These are phyloP conservation scores for Neofusicoccum ribis DNA, from an alignment of 2,329 filamentous ascomycete species.

Conservation along the genomic window DNA sequence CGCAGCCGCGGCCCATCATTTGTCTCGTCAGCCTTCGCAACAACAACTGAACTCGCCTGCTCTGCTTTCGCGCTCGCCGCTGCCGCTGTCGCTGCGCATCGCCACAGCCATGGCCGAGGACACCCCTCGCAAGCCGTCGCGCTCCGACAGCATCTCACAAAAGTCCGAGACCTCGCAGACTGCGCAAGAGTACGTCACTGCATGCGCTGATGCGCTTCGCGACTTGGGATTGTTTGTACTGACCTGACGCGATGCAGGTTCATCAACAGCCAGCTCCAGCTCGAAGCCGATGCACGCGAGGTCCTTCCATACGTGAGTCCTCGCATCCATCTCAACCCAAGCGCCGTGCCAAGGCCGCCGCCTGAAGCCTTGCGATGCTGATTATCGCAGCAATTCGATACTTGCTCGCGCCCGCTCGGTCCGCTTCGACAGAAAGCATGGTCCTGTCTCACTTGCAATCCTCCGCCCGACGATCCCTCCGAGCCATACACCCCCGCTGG, in stretches of 20 bases:
- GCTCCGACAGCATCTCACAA: slow-evolving; percentile 44
- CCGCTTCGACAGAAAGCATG: slow-evolving; percentile 86
- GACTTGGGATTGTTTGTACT: slow-evolving; percentile 23
- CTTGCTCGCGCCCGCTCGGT: slow-evolving; percentile 87
- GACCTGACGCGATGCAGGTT: slow-evolving; percentile 57
- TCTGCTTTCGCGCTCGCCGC: not conserved
- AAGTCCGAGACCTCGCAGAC: slow-evolving; percentile 56
- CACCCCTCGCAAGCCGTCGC: slow-evolving; percentile 6
- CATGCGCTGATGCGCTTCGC: not conserved
- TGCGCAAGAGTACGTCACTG: slow-evolving; percentile 46
- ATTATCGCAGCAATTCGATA: slow-evolving; percentile 75
- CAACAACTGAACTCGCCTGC: not conserved
- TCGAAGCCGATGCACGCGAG: slow-evolving; percentile 94
- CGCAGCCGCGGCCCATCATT: not conserved
- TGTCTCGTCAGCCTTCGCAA: not conserved
- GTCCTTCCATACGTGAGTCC: slow-evolving; percentile 80
- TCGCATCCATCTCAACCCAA: not conserved
- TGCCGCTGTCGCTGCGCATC: not conserved
- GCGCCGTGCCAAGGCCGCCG: slow-evolving; percentile 14
- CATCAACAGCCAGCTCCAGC: slow-evolving; percentile 81
- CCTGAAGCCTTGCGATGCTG: slow-evolving; percentile 19
- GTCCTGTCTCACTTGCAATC: slow-evolving; percentile 91
- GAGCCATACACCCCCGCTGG: slow-evolving; percentile 73
- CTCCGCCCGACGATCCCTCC: slow-evolving; percentile 64
- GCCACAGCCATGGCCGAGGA: slow-evolving; percentile 1